A percentile compares a stretch with the other conserved stretches of the same genome.
Conservation (phyloP, 1,284 basidiomycete species). For the Anthracocystis setariae region DNA sequence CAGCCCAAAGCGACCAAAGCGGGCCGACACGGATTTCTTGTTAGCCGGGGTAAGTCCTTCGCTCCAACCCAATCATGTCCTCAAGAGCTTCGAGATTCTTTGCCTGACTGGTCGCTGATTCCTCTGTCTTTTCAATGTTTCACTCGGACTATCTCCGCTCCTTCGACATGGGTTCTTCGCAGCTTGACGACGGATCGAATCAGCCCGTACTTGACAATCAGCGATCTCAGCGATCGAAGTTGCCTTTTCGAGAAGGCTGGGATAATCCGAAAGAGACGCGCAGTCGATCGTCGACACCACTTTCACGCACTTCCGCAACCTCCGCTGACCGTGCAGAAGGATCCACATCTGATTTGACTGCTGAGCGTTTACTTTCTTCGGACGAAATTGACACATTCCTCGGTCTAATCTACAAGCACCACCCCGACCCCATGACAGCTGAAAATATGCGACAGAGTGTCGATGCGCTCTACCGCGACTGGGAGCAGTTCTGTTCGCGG, state of each 20-base stretch:
- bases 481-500: constrained; percentile 27
- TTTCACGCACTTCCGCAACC: background rate
- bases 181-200: too few relatives aligned
- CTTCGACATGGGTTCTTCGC: too few relatives aligned
- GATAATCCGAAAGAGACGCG: constrained; percentile 4
- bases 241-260: too few relatives aligned
- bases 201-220: too few relatives aligned
- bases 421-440: constrained; percentile 39
- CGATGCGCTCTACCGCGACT: constrained; percentile 38
- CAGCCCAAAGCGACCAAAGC: constrained; percentile 21
- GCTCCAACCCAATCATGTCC: too few relatives aligned
- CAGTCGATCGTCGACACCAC: constrained; percentile 19
- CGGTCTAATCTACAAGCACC: constrained; percentile 43
- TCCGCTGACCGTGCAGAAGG: background rate
- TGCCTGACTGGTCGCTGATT: too few relatives aligned
- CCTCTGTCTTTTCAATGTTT: too few relatives aligned
- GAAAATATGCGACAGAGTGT: constrained; percentile 50
- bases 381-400: constrained; percentile 43
- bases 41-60: too few relatives aligned
- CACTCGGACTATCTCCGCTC: too few relatives aligned
- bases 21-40: too few relatives aligned
- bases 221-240: too few relatives aligned
- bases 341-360: background rate
- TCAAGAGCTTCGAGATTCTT: too few relatives aligned
- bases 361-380: constrained; percentile 15